These are phyloP conservation scores for Sphagnum magellanicum DNA, from an alignment of 228 moss, liverwort and hornwort genomes.

Conservation along the genomic window DNA sequence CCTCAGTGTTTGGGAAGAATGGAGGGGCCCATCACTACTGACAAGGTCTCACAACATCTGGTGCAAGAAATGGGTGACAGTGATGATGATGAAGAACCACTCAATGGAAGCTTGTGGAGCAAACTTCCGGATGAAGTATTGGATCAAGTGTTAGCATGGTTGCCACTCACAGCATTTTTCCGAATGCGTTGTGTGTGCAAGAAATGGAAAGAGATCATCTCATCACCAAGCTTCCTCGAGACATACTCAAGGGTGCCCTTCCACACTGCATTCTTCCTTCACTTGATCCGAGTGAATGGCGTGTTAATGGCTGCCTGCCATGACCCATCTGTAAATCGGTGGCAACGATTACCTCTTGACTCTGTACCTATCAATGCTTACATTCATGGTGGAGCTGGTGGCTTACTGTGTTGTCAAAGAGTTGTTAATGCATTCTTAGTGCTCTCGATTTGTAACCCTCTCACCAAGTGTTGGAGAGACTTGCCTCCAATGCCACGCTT, in stretches of 20 bases:
- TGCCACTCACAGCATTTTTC: slow-evolving; percentile 43
- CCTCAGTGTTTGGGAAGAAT: no score
- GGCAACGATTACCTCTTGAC: slow-evolving; percentile 48
- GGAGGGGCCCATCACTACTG: no score
- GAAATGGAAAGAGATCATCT: slow-evolving; percentile 43
- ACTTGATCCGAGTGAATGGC: slow-evolving; percentile 35
- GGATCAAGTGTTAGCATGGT: slow-evolving; percentile 48
- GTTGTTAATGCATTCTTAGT: slow-evolving; percentile 37
- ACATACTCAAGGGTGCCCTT: slow-evolving; percentile 44
- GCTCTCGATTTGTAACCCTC: slow-evolving; percentile 42
- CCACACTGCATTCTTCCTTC: slow-evolving; percentile 41
- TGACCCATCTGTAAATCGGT: slow-evolving; percentile 34
- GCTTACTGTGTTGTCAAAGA: slow-evolving; percentile 45
- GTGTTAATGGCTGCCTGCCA: slow-evolving; percentile 46
- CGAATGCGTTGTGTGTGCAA: slow-evolving; percentile 55
- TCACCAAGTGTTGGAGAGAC: slow-evolving; percentile 41
- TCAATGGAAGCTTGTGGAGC: slow-evolving; percentile 38
- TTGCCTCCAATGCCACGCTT: slow-evolving; percentile 45
- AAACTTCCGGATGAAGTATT: slow-evolving; percentile 50
- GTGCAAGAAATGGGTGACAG: no score
- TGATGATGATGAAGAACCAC: background rate
- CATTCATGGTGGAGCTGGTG: slow-evolving; percentile 41
- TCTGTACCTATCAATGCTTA: slow-evolving; percentile 48
- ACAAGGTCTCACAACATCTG: no score
- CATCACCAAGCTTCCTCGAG: slow-evolving; percentile 32